phyloP scores from a whole-genome alignment of 2,329 filamentous ascomycete species.

The Xylariaceae sp. region DNA sequence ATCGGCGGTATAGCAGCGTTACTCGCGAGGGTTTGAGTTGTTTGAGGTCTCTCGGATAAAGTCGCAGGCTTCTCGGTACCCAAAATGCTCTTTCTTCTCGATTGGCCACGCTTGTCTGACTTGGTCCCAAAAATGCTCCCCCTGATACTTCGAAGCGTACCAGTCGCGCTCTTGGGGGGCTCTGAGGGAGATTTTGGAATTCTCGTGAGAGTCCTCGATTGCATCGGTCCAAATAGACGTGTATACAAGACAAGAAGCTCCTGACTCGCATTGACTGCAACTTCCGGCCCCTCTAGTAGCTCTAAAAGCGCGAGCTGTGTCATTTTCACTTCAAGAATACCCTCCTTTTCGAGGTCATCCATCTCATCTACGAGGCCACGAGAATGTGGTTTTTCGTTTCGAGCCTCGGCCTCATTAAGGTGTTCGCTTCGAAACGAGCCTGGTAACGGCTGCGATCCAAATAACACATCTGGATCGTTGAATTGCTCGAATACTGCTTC shows the following conservation, averaged over 20 bases:
- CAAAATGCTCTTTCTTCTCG: constrained; percentile 39
- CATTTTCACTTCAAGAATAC: constrained; percentile 91
- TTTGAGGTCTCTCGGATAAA: constrained; percentile 37
- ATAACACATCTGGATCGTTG: constrained; percentile 64
- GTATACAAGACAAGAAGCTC: constrained; percentile 80
- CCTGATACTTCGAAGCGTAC: constrained; percentile 64
- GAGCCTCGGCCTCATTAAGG: constrained; percentile 52
- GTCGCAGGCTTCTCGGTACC: constrained; percentile 32
- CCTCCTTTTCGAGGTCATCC: constrained; percentile 78
- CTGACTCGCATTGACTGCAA: constrained; percentile 82
- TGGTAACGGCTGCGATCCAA: constrained; percentile 55
- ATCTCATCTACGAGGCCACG: constrained; percentile 69
- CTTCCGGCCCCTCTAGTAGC: constrained; percentile 74
- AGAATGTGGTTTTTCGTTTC: constrained; percentile 32
- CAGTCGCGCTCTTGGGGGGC: constrained; percentile 65
- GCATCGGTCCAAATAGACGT: constrained; percentile 64
- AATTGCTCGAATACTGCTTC: constrained; percentile 92
- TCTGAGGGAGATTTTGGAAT: constrained; percentile 41
- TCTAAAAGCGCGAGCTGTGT: constrained; percentile 85
- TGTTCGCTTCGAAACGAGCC: constrained; percentile 60
- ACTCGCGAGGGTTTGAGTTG: constrained; percentile 42
- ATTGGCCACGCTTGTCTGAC: constrained; percentile 37
- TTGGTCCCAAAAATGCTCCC: constrained; percentile 75
- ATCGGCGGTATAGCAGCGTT: constrained; percentile 58
- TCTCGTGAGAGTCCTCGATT: constrained; percentile 37